Evolutionary conservation across 305 asterid genomes (phyloP), one percentile per base, ranked within the genome.

Genomic region (Coffea humblotiana): DNA sequence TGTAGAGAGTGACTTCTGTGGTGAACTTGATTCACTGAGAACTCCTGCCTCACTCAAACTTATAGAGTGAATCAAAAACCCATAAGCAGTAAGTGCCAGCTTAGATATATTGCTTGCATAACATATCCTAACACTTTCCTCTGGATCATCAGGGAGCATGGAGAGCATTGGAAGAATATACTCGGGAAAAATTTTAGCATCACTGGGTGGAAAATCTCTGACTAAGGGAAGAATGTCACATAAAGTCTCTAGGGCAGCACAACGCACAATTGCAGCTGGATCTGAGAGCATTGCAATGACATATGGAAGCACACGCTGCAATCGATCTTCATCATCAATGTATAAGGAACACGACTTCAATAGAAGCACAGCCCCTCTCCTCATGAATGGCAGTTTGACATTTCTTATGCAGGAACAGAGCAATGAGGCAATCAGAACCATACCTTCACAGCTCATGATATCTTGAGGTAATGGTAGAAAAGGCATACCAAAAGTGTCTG

Each of bases 51-150:
- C 99, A 58, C 96, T 93, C 92, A 96, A 87, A 86, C 98, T 93
- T 84, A 94, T 94, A 49, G 99, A 96, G 91, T 94, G 99, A 85
- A 96, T 87, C 82, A 96, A 86, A 86, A 96, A 96, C 51, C 98
- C 99, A 87, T 96, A 96, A 74, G 98, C 95, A 76, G 99, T 96
- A 78, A 94, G 86, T 2, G 99, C 98, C 82, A 96, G 87, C 89
- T 96, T 94, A 75, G 98, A 94, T 84, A 96, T 87, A 85, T 96
- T 94, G 91, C 97, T 88, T 79, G 95, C 94, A 82, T 96, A 96
- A 89, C 99, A 96, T 83, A 94, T 93, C 91, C 99, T 90, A 87
- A 96, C 99, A 91, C 97, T 96, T 89, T 96, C 99, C 89, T 96
- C 99, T 4, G 99, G 91, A 88, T 96, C 99, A 87, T 96, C 99